phyloP scores from a whole-genome alignment of 805 yeast genomes.

The Komagataella phaffii region DNA sequence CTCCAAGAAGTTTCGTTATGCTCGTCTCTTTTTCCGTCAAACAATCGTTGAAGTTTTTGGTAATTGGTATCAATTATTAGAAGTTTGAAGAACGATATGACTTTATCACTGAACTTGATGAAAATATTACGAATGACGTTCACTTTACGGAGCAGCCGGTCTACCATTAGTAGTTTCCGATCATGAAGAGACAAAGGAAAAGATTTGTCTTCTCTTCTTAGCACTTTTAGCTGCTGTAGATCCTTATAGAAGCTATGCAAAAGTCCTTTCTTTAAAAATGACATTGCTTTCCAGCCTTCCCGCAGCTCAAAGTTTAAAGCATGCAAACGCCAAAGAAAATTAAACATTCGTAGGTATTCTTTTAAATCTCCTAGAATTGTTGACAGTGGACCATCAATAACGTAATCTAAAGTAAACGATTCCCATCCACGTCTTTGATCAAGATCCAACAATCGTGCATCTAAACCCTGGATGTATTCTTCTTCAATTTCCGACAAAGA shows the following conservation, averaged over 20 bases:
- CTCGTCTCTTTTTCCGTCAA: slow-evolving; percentile 7
- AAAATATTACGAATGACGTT: slow-evolving; percentile 25
- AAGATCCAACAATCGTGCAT: slow-evolving; percentile 69
- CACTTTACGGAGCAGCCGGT: slow-evolving; percentile 15
- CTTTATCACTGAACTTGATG: slow-evolving; percentile 24
- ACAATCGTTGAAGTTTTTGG: slow-evolving; percentile 11
- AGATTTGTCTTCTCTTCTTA: slow-evolving; percentile 3
- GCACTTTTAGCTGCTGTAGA: slow-evolving; percentile 6
- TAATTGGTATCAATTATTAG: slow-evolving; percentile 32
- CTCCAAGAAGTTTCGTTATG: slow-evolving; percentile 5
- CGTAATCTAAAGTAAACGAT: slow-evolving; percentile 77
- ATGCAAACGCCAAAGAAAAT: slow-evolving; percentile 70
- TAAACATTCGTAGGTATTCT: slow-evolving; percentile 70
- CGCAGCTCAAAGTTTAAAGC: slow-evolving; percentile 43
- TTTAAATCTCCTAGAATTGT: slow-evolving; percentile 39
- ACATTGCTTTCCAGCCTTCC: slow-evolving; percentile 29
- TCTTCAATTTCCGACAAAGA: slow-evolving; percentile 33
- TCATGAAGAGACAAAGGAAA: slow-evolving; percentile 5
- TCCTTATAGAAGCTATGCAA: slow-evolving; percentile 4
- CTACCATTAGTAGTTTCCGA: slow-evolving; percentile 9
- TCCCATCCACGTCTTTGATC: slow-evolving; percentile 80
- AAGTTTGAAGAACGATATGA: slow-evolving; percentile 26
- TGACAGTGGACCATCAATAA: slow-evolving; percentile 34
- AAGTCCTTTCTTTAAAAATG: slow-evolving; percentile 16
- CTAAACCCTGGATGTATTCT: slow-evolving; percentile 40